phyloP scores from a whole-genome alignment of 2,329 filamentous ascomycete species.

The Botrytis galanthina region DNA sequence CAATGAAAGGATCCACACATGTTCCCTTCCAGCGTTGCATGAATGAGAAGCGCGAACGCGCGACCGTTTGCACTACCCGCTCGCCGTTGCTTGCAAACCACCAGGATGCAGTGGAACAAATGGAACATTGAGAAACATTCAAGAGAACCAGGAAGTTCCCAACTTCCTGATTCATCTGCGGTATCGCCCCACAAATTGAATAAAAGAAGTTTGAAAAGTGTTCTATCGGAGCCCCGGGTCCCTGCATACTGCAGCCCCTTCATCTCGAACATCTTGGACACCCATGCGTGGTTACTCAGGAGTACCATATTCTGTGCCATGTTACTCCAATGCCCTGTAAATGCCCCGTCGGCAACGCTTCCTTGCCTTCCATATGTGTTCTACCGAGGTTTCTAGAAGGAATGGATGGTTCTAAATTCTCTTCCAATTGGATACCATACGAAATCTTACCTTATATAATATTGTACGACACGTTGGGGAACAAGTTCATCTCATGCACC shows the following conservation, averaged over 20 bases:
- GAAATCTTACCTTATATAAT: conserved; percentile 14
- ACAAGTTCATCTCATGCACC: conserved; percentile 16
- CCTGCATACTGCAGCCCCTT: conserved; percentile 20
- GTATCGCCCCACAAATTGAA: conserved; percentile 8
- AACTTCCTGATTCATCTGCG: not conserved
- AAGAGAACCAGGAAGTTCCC: not conserved
- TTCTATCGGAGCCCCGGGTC: conserved; percentile 16
- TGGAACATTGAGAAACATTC: conserved; percentile 8
- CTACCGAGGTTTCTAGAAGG: conserved; percentile 22
- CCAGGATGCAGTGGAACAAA: conserved; percentile 9
- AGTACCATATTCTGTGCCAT: not conserved
- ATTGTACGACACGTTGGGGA: not conserved
- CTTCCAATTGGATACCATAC: conserved; percentile 10
- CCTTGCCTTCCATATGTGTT: conserved; percentile 18
- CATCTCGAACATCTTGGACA: conserved; percentile 16
- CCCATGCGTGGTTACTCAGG: conserved; percentile 1
- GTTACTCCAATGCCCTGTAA: conserved; percentile 5
- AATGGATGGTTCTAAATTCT: not conserved
- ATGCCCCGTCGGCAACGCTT: conserved; percentile 17
- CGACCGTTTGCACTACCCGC: conserved; percentile 14
- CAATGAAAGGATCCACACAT: not conserved
- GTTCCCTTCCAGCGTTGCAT: not conserved
- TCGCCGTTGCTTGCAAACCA: conserved; percentile 7
- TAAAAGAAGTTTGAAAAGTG: conserved; percentile 1
- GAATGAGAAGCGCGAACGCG: not conserved